A percentile compares a stretch with the other conserved stretches of the same genome.
Evolutionary conservation across 345 rosid species (phyloP).

Genomic region (Populus nigra): DNA sequence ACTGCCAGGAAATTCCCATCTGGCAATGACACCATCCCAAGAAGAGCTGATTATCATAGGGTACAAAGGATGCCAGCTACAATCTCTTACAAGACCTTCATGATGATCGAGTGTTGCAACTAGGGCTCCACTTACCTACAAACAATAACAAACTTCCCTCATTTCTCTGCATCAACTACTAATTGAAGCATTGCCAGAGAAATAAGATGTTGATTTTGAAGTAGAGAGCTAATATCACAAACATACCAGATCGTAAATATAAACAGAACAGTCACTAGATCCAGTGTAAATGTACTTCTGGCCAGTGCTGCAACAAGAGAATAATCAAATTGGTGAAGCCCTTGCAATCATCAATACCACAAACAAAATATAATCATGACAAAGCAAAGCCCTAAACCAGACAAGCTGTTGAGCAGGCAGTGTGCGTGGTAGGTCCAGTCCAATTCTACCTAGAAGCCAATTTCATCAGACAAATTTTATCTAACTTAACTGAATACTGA

Average conservation of each 20-base stretch:
- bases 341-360: neutral
- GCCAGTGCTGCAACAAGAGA: conserved; percentile 55
- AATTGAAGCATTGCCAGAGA: neutral
- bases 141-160: neutral
- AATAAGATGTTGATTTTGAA: neutral
- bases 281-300: conserved; percentile 70
- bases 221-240: neutral
- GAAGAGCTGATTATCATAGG: conserved; percentile 59
- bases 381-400: neutral
- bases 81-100: conserved; percentile 51
- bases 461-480: neutral
- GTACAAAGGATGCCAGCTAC: conserved; percentile 64
- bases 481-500: neutral
- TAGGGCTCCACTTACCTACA: conserved; percentile 48
- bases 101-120: conserved; percentile 47
- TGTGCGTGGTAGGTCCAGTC: neutral
- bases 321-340: conserved; percentile 1
- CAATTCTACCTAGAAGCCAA: neutral
- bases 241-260: conserved; percentile 63
- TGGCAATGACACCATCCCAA: conserved; percentile 50
- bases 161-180: neutral
- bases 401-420: neutral
- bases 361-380: neutral
- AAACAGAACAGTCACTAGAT: conserved; percentile 45
- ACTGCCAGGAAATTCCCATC: conserved; percentile 54